These are phyloP conservation scores for Bretschneidera sinensis DNA, from an alignment of 345 rosid species.

Conservation along the genomic window DNA sequence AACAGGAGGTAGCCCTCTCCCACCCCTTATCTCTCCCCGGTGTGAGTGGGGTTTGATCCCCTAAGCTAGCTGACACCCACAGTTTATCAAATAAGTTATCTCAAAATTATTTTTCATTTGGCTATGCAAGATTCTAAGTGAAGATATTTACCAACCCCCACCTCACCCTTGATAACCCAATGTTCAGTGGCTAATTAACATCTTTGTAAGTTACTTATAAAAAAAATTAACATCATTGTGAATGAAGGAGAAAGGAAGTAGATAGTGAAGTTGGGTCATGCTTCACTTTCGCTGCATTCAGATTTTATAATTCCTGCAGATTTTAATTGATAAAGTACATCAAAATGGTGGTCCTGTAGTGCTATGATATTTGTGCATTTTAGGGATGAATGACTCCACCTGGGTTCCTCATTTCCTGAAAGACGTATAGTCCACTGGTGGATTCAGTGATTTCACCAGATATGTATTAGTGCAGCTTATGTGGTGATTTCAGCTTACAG, in stretches of 20 bases:
- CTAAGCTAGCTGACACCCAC: too few relatives aligned
- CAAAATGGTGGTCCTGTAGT: slow-evolving; percentile 1
- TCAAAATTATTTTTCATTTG: neutral
- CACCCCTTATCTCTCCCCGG: too few relatives aligned
- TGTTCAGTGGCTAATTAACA: neutral
- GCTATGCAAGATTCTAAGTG: neutral
- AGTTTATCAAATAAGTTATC: too few relatives aligned
- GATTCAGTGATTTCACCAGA: too few relatives aligned
- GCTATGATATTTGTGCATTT: neutral
- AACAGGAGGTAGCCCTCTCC: too few relatives aligned
- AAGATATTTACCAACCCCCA: neutral
- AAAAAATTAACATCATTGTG: neutral
- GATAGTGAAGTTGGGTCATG: neutral
- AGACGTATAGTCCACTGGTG: too few relatives aligned
- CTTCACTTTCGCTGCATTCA: neutral
- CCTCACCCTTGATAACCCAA: neutral
- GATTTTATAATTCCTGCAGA: neutral
- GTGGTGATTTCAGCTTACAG: too few relatives aligned
- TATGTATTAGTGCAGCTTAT: too few relatives aligned
- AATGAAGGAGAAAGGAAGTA: neutral
- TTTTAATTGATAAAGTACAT: neutral
- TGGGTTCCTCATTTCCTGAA: too few relatives aligned
- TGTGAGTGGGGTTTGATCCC: too few relatives aligned
- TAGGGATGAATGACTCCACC: too few relatives aligned
- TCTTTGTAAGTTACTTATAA: neutral